Percentiles rank a stretch among this genome's conserved stretches.
Conservation (phyloP, 805 yeast genomes). For the Kluyveromyces nonfermentans region DNA sequence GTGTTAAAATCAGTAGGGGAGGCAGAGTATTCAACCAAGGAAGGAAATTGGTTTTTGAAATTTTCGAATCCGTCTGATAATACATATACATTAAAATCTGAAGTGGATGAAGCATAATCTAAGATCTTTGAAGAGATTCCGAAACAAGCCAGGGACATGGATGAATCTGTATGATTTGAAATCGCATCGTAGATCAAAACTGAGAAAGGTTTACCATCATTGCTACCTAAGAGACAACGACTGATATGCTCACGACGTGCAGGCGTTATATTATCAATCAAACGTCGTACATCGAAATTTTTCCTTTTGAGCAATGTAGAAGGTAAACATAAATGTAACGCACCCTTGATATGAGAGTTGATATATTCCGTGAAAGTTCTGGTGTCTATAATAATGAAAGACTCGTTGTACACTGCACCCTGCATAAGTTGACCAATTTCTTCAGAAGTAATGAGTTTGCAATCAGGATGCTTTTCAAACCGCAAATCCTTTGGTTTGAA, state of each 20-base stretch:
- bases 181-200: conserved; percentile 22
- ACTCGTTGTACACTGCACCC: conserved; percentile 1
- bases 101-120: conserved; percentile 6
- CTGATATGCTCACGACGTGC: conserved; percentile 30
- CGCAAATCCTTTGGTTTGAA: conserved; percentile 20
- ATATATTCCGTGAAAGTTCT: conserved; percentile 73
- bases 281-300: conserved; percentile 55
- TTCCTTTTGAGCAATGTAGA: conserved; percentile 76
- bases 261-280: conserved; percentile 50
- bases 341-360: conserved; percentile 43
- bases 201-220: conserved; percentile 9
- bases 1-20: not conserved
- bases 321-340: conserved; percentile 78
- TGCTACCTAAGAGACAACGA: conserved; percentile 3
- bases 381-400: conserved; percentile 40
- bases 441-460: conserved; percentile 13
- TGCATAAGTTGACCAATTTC: conserved; percentile 8
- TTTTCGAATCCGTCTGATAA: conserved; percentile 6
- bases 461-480: conserved; percentile 16
- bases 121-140: conserved; percentile 22
- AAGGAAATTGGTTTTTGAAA: conserved; percentile 1
- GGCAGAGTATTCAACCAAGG: not conserved
- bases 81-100: conserved; percentile 3
- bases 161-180: conserved; percentile 14
- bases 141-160: conserved; percentile 20